phyloP scores from a whole-genome alignment of 1,284 basidiomycete species.

The Sphagnurus paluster region DNA sequence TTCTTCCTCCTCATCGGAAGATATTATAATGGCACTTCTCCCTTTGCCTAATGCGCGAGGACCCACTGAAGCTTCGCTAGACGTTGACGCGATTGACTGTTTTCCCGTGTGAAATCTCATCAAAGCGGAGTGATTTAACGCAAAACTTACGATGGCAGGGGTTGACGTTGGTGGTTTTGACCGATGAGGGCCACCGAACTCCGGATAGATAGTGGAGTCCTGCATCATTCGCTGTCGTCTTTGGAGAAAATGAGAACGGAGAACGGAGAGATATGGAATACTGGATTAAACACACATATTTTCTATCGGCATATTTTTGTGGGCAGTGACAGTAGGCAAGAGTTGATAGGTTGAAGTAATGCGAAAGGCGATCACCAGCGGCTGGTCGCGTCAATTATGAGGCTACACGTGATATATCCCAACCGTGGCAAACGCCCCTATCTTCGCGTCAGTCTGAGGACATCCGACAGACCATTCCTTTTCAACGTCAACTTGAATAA shows the following conservation, averaged over 20 bases:
- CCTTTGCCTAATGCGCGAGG: conserved; percentile 12
- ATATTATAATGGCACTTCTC: conserved; percentile 24
- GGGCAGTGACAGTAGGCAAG: background rate
- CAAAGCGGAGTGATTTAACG: conserved; percentile 1
- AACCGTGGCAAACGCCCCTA: background rate
- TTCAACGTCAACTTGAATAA: too few relatives aligned
- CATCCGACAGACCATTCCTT: too few relatives aligned
- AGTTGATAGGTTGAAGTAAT: background rate
- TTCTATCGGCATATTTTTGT: conserved; percentile 28
- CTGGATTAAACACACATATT: conserved; percentile 29
- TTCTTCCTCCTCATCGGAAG: conserved; percentile 33
- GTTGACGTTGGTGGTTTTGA: conserved; percentile 18
- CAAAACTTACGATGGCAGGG: conserved; percentile 28
- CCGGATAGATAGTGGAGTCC: conserved; percentile 28
- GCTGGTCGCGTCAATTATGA: conserved; percentile 9
- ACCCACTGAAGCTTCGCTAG: conserved; percentile 22
- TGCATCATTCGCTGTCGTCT: conserved; percentile 30
- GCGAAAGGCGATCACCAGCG: too few relatives aligned
- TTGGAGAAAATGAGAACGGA: background rate
- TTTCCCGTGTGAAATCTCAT: background rate
- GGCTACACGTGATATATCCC: conserved; percentile 10
- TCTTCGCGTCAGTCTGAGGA: too few relatives aligned
- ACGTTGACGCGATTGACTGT: conserved; percentile 27
- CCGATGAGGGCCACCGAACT: conserved; percentile 25
- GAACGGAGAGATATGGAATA: background rate